Conservation (phyloP, 805 yeast genomes). For the Grigorovia humatica region DNA sequence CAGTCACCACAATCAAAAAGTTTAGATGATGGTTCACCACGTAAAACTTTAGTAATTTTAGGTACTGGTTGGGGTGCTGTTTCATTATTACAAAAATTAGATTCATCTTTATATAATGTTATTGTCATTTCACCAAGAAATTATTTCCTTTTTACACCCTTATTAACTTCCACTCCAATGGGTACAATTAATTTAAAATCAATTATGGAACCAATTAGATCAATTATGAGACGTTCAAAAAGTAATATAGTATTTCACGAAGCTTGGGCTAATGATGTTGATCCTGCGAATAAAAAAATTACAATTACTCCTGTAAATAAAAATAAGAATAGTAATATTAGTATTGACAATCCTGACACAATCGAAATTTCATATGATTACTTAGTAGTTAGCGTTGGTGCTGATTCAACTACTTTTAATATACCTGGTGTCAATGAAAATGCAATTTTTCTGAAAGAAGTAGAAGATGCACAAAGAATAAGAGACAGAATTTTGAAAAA, state of each 20-base stretch:
- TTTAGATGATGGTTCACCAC: constrained; percentile 37
- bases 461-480: constrained; percentile 75
- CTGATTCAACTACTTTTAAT: constrained; percentile 88
- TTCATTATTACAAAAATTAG: constrained; percentile 72
- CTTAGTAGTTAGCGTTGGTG: constrained; percentile 88
- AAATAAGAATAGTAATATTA: constrained; percentile 31
- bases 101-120: constrained; percentile 80
- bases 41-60: constrained; percentile 48
- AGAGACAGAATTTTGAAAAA: constrained; percentile 74
- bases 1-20: constrained; percentile 53
- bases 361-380: constrained; percentile 55
- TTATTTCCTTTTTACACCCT: constrained; percentile 89
- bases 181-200: constrained; percentile 87
- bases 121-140: constrained; percentile 89
- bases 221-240: constrained; percentile 66
- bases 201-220: constrained; percentile 87
- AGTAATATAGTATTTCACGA: constrained; percentile 79
- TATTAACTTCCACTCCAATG: constrained; percentile 88
- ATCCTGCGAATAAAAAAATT: constrained; percentile 56
- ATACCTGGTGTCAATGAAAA: constrained; percentile 89
- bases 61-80: constrained; percentile 97
- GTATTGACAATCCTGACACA: constrained; percentile 8
- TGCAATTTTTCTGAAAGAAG: constrained; percentile 84
- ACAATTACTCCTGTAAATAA: constrained; percentile 40
- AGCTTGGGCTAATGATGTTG: constrained; percentile 82